Evolutionary conservation across 768 basidiomycete genomes (phyloP).

Genomic region (Trametes gibbosa): DNA sequence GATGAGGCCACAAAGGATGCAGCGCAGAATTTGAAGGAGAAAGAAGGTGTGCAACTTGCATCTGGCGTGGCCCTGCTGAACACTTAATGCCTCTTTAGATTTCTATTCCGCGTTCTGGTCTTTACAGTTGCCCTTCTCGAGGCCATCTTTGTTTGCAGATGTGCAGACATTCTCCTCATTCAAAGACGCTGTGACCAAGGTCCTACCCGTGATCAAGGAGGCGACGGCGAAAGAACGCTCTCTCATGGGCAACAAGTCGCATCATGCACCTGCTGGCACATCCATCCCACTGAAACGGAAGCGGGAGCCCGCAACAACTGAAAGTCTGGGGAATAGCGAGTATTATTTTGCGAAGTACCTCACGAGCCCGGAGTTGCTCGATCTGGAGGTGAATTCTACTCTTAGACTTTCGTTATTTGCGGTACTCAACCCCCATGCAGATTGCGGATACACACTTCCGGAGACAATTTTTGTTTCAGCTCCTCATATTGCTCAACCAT

Average conservation of each 20-base stretch:
- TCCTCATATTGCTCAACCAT: conserved; percentile 74
- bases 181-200: conserved; percentile 65
- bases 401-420: neutral
- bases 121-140: conserved; percentile 80
- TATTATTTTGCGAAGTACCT: conserved; percentile 95
- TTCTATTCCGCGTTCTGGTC: conserved; percentile 92
- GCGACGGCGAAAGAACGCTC: conserved; percentile 86
- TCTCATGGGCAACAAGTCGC: conserved; percentile 73
- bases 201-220: conserved; percentile 78
- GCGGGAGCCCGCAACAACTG: conserved; percentile 55
- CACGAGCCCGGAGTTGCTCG: conserved; percentile 82
- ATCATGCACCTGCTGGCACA: conserved; percentile 26
- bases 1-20: conserved; percentile 19
- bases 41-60: conserved; percentile 46
- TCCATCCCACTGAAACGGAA: conserved; percentile 32
- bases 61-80: neutral
- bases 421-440: conserved; percentile 37
- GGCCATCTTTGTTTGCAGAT: conserved; percentile 66
- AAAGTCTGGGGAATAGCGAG: conserved; percentile 57
- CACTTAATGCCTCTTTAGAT: conserved; percentile 37
- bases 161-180: conserved; percentile 60
- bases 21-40: conserved; percentile 48
- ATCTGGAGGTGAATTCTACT: conserved; percentile 66
- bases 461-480: conserved; percentile 87
- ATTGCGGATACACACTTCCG: conserved; percentile 90